Conservation (phyloP, 1,139 yeast genomes). For the Wickerhamomyces sp. region DNA sequence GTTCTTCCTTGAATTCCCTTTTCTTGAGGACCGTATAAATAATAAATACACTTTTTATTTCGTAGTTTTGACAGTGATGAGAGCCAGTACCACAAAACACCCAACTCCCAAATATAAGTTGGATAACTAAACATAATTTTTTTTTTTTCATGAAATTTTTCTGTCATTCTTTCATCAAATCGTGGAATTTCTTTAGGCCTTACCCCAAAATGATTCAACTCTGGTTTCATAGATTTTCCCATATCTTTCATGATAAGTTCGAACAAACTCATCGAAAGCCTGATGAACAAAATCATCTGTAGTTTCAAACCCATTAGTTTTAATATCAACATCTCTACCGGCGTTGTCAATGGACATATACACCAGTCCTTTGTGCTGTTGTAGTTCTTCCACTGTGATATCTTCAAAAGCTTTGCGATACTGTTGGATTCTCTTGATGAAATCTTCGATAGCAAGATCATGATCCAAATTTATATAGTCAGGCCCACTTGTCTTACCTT, state of each 20-base stretch:
- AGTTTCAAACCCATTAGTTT: conserved; percentile 10
- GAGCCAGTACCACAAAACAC: too few relatives aligned
- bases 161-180: background rate
- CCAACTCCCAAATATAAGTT: too few relatives aligned
- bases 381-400: conserved; percentile 44
- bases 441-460: conserved; percentile 52
- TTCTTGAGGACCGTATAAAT: background rate
- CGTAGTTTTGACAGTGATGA: background rate
- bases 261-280: conserved; percentile 27
- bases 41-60: background rate
- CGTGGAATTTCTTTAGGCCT: background rate
- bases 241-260: conserved; percentile 29
- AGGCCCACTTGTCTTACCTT: conserved; percentile 52
- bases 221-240: conserved; percentile 16
- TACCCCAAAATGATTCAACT: conserved; percentile 12
- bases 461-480: conserved; percentile 49
- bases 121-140: too few relatives aligned
- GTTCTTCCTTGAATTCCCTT: background rate
- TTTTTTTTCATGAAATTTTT: too few relatives aligned
- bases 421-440: conserved; percentile 49
- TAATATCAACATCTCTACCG: conserved; percentile 31
- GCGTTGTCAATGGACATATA: conserved; percentile 46
- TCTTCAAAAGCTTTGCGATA: conserved; percentile 56
- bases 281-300: conserved; percentile 15
- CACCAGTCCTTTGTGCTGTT: conserved; percentile 28